Percentiles rank a stretch among this genome's conserved stretches.
Evolutionary conservation across 1,284 basidiomycete genomes (phyloP).

Genomic region (Ustilago bromivora): DNA sequence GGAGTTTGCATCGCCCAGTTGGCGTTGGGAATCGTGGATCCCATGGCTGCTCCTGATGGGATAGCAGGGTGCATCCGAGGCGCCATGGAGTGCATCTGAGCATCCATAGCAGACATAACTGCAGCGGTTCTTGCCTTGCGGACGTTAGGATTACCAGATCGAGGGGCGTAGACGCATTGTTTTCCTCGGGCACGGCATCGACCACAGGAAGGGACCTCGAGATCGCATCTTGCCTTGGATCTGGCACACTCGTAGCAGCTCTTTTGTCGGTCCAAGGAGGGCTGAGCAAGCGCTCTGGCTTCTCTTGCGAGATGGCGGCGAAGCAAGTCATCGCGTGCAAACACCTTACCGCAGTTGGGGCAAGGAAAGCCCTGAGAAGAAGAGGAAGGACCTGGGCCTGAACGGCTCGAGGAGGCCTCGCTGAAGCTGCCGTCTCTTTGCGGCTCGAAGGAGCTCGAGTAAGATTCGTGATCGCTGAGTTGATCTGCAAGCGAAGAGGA

Average conservation of each 20-base stretch:
- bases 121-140: slow-evolving; percentile 45
- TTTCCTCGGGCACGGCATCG: slow-evolving; percentile 61
- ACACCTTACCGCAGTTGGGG: slow-evolving; percentile 60
- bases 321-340: slow-evolving; percentile 58
- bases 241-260: slow-evolving; percentile 61
- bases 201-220: slow-evolving; percentile 63
- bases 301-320: slow-evolving; percentile 59
- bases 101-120: slow-evolving; percentile 16
- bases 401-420: slow-evolving; percentile 16
- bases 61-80: slow-evolving; percentile 21
- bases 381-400: slow-evolving; percentile 45
- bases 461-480: slow-evolving; percentile 48
- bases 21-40: slow-evolving; percentile 21
- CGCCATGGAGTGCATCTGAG: slow-evolving; percentile 29
- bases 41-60: slow-evolving; percentile 14
- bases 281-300: slow-evolving; percentile 55
- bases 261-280: slow-evolving; percentile 61
- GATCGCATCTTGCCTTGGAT: slow-evolving; percentile 63
- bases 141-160: slow-evolving; percentile 63
- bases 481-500: slow-evolving; percentile 47
- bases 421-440: slow-evolving; percentile 30
- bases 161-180: slow-evolving; percentile 58
- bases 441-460: slow-evolving; percentile 41
- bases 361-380: slow-evolving; percentile 48
- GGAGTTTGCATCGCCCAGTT: slow-evolving; percentile 37